These are phyloP conservation scores for Fusarium sp. DNA, from an alignment of 2,329 filamentous ascomycete species.

Conservation along the genomic window DNA sequence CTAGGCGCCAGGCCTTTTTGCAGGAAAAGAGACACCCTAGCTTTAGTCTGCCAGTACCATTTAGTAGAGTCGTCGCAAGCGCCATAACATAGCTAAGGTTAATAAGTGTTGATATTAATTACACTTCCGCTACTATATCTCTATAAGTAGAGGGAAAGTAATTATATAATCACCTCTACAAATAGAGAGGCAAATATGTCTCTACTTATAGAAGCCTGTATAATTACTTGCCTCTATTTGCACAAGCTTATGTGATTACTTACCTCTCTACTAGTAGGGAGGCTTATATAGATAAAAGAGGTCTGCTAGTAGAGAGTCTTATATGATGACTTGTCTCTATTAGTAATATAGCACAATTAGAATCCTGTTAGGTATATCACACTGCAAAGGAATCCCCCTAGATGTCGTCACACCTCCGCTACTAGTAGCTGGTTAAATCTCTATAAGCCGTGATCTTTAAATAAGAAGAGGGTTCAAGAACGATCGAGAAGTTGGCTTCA, in stretches of 20 bases:
- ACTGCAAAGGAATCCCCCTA: conserved; percentile 2
- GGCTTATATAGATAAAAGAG: conserved; percentile 1
- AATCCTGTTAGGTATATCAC: conserved; percentile 1
- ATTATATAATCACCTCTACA: conserved; percentile 2
- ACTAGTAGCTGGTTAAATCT: background rate
- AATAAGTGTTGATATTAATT: conserved; percentile 1
- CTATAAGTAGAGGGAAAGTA: conserved; percentile 4
- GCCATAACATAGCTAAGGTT: conserved; percentile 3
- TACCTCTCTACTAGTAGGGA: conserved; percentile 2
- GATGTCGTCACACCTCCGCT: conserved; percentile 1
- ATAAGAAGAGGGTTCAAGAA: conserved; percentile 4
- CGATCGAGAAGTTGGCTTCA: conserved; percentile 3
- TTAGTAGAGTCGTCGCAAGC: conserved; percentile 10
- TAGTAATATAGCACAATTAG: conserved; percentile 2
- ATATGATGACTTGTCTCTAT: conserved; percentile 3
- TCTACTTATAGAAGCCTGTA: conserved; percentile 3
- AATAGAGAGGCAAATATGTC: conserved; percentile 3
- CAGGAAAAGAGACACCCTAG: conserved; percentile 12
- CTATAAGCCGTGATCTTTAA: background rate
- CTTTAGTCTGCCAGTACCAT: conserved; percentile 12
- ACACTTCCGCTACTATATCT: conserved; percentile 1
- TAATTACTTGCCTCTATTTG: conserved; percentile 5
- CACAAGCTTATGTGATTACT: conserved; percentile 3
- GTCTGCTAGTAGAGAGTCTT: conserved; percentile 5
- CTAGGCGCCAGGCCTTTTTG: conserved; percentile 7